Percentiles rank a stretch among this genome's conserved stretches.
These are phyloP conservation scores for Fusarium devonianum DNA, from an alignment of 2,329 filamentous ascomycete species.

Conservation along the genomic window DNA sequence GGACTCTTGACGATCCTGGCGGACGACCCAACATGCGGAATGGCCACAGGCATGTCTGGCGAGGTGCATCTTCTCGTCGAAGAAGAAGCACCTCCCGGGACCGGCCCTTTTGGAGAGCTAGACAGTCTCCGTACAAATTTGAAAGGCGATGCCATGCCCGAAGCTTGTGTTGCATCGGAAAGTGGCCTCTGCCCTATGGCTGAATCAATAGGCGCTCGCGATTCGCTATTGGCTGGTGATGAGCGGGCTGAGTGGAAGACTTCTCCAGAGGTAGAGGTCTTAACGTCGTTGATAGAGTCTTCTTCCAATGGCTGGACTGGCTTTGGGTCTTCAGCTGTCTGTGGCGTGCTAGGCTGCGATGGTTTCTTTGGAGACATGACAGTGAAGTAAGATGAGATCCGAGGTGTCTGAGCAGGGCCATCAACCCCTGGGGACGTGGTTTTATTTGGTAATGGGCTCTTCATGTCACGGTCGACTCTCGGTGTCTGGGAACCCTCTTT, in stretches of 20 bases:
- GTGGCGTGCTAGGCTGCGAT: constrained; percentile 15
- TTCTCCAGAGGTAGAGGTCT: constrained; percentile 28
- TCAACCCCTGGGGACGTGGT: constrained; percentile 1
- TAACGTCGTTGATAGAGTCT: constrained; percentile 28
- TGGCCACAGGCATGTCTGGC: constrained; percentile 4
- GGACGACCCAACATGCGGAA: background rate
- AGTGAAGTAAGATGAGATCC: constrained; percentile 22
- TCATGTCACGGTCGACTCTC: constrained; percentile 4
- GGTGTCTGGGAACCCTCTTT: constrained; percentile 19
- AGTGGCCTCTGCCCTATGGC: constrained; percentile 8
- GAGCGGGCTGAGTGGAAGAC: constrained; percentile 34
- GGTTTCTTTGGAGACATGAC: constrained; percentile 7
- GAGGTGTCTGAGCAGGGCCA: constrained; percentile 6
- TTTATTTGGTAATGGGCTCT: constrained; percentile 14
- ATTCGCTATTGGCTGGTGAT: constrained; percentile 25
- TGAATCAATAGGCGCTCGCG: constrained; percentile 21
- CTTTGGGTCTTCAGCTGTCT: constrained; percentile 22
- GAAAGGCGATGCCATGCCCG: constrained; percentile 1
- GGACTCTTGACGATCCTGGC: background rate
- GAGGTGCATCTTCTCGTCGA: constrained; percentile 23
- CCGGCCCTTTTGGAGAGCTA: constrained; percentile 15
- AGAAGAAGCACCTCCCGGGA: constrained; percentile 2
- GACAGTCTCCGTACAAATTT: constrained; percentile 28
- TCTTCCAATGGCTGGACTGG: constrained; percentile 29
- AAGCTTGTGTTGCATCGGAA: background rate